Evolutionary conservation across 208 protist species (phyloP), one percentile per base, ranked within the genome.

Genomic region (Phytomonas sp.): DNA sequence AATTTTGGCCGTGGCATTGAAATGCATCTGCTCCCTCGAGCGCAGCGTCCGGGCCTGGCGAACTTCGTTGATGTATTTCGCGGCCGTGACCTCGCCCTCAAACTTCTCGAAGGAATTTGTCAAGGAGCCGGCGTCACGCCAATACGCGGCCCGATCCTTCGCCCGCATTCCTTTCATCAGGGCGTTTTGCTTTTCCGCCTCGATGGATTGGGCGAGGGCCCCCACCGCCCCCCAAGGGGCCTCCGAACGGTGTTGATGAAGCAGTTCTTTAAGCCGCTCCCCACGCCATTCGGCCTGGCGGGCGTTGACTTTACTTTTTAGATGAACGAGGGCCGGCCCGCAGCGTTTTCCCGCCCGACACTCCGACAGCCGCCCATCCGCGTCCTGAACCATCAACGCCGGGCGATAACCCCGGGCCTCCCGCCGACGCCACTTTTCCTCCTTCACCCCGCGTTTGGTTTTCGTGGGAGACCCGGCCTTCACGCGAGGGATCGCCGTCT

Each of bases 21-120:
- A 75, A 70, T 96, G 88, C 91, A 96, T 94, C 77, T 96, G 87
- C 71, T 87, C 66, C 80, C 88, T 86, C 49, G 87, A 92, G 30
- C 91, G 91, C 63, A 91, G 66, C 60, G 91, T 96, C 62, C 74
- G 74, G 7, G 88, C 74, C 65, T 88, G 83, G 29, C 91, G 86
- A 19, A 76, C 52, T 75, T 96, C 91, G 70, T 86, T 94, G 86
- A 91, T 87, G 75, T 86, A 96, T 74, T 91, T 94, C 12, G 82
- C 76, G 8, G 80, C 67, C 16, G 81, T 87, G 29, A 96, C 88
- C 69, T 94, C 87, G 63, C 79, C 76, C 69, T 96, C 88, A 67
- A 96, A 96, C 74, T 86, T 88, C 34, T 89, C 91, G 79, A 96
- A 96, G 33, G 73, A 76, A 33, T 84, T 85, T n/a, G 77, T 91